These are phyloP conservation scores for maize (Zea mays) DNA, from an alignment of 176 grass and related monocot genomes.

Conservation along the genomic window Zm-B73-REFERENCE-NAM-5.0 NC_050098.1:47408501-47409000, in stretches of 20 bases:
- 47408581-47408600: not conserved
- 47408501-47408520: not conserved
- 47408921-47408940: not conserved
- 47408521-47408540: constrained; percentile 7
- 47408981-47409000: constrained; percentile 59
- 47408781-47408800: constrained; percentile 82
- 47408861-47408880: constrained; percentile 71
- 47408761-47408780: constrained; percentile 18
- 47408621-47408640: not conserved
- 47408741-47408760: constrained; percentile 46
- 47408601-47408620: not conserved
- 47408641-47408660: not conserved
- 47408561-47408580: not conserved
- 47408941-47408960: constrained; percentile 71
- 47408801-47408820: constrained; percentile 93
- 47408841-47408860: constrained; percentile 78
- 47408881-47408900: constrained; percentile 35
- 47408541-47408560: too few species aligned
- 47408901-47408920: not conserved
- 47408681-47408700: constrained; percentile 25
- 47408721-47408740: not conserved
- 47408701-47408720: not conserved
- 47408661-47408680: constrained; percentile 7
- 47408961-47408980: constrained; percentile 66
- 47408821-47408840: constrained; percentile 83